Base-by-base conservation (phyloP, 2,329 filamentous ascomycete species). In the Colletotrichum sp. region DNA sequence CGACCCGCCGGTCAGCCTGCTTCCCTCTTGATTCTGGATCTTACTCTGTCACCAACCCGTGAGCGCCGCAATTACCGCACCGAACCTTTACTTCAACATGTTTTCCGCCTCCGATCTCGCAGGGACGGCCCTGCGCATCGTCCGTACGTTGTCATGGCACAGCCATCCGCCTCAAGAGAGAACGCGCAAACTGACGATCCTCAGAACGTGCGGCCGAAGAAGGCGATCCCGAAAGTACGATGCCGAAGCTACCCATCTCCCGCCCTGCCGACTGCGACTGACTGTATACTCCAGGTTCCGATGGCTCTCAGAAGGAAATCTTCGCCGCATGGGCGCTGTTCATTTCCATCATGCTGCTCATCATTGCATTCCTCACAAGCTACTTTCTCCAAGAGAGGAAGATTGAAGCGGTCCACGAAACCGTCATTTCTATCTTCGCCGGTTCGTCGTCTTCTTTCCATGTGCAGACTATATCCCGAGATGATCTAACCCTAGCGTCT, bases 371-470 rank as follows among this genome's bases (percentile, higher is more conserved):
- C 81, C 98, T 99, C 85, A 98, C 96, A 60, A 98, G 96, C 89
- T 99, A 99, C 87, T 94, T 98, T 80, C 91, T 99, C 77, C 96
- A 99, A 86, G 95, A 97, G 87, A 96, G 95, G 86, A 98, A 98
- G 87, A 96, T 99, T 72, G 97, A 98, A 82, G 97, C 97, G 32
- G 94, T 99, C 71, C 97, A 99, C 85, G 97, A 99, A 88, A 99
- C 97, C 3, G 97, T 99, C 81, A 93, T 99, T 77, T 99, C 96
- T 77, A 99, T 99, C 84, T 99, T 99, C 88, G 96, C 96, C 74
- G 96, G 96, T 96, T 86, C 69, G 85, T 72, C 34, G 2, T 24
- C n/a, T 13, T 70, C 39, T 36, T 69, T 64, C 39, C 60, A 10
- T 26, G 16, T 28, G 8, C 16, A 8, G 3, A 10, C 18, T 32